These are phyloP conservation scores for Pichia sp. DNA, from an alignment of 1,139 yeast genomes.

Conservation along the genomic window DNA sequence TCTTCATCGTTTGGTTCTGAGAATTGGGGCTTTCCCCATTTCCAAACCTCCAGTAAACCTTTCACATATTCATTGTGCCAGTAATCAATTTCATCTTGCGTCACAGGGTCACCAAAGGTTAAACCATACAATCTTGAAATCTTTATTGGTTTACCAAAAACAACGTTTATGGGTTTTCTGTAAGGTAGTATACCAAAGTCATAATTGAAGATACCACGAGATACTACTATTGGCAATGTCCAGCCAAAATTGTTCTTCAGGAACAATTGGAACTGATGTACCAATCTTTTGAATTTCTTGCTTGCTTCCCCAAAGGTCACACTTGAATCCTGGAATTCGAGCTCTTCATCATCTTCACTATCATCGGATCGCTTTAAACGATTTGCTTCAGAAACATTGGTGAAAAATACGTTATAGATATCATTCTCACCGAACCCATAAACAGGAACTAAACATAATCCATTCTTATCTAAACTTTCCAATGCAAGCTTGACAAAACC, in stretches of 20 bases:
- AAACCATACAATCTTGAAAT: constrained; percentile 24
- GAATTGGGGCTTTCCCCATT: constrained; percentile 60
- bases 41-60: constrained; percentile 61
- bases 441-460: constrained; percentile 77
- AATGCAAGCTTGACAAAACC: constrained; percentile 89
- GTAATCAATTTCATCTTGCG: constrained; percentile 51
- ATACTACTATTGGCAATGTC: constrained; percentile 87
- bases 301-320: not conserved
- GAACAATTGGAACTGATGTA: constrained; percentile 53
- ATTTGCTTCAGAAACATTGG: constrained; percentile 13
- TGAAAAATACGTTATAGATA: constrained; percentile 29
- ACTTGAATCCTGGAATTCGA: constrained; percentile 6
- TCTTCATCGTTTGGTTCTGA: constrained; percentile 23
- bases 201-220: constrained; percentile 87
- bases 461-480: constrained; percentile 47
- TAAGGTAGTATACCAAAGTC: constrained; percentile 90
- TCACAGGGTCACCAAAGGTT: constrained; percentile 38
- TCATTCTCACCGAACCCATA: constrained; percentile 86
- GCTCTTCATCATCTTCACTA: constrained; percentile 8
- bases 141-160: constrained; percentile 72
- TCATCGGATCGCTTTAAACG: constrained; percentile 2
- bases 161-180: constrained; percentile 73
- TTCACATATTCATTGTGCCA: constrained; percentile 72
- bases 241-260: constrained; percentile 70
- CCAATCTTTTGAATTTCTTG: not conserved